Percentiles rank a stretch among this genome's conserved stretches.
These are phyloP conservation scores for Cenococcum geophilum DNA, from an alignment of 495 filamentous ascomycete species.

Conservation along the genomic window DNA sequence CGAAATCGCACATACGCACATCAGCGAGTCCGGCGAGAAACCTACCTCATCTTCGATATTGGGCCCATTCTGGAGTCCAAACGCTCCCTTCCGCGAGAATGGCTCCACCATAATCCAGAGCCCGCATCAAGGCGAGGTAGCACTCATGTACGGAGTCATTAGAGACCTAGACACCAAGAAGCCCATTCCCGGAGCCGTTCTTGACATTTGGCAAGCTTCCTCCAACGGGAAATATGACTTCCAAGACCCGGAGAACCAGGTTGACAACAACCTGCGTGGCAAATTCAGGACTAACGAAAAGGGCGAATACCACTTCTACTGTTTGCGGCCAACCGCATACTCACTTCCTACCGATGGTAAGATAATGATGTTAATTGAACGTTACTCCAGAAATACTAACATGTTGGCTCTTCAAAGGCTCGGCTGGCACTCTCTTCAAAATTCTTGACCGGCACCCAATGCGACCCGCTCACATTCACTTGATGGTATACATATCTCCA, in stretches of 20 bases:
- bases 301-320: constrained; percentile 74
- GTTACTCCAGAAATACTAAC: neutral
- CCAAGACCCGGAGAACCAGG: constrained; percentile 70
- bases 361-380: neutral
- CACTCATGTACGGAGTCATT: constrained; percentile 70
- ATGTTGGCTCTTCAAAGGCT: constrained; percentile 36
- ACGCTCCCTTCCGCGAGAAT: constrained; percentile 68
- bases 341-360: constrained; percentile 63
- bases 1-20: constrained; percentile 76
- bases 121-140: constrained; percentile 56
- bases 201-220: constrained; percentile 83
- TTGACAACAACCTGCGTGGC: constrained; percentile 74
- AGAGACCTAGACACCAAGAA: constrained; percentile 65
- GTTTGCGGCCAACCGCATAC: constrained; percentile 76
- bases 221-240: constrained; percentile 86
- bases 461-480: constrained; percentile 42
- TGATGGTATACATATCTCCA: constrained; percentile 30
- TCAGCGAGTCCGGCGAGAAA: constrained; percentile 60
- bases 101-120: constrained; percentile 67
- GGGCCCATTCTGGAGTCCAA: constrained; percentile 81
- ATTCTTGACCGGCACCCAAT: constrained; percentile 60
- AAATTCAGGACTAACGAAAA: constrained; percentile 74
- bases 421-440: constrained; percentile 61
- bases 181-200: constrained; percentile 62
- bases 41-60: constrained; percentile 80